Evolutionary conservation across 179 eudicot genomes (phyloP).

Genomic region (Drosera spatulata): DNA sequence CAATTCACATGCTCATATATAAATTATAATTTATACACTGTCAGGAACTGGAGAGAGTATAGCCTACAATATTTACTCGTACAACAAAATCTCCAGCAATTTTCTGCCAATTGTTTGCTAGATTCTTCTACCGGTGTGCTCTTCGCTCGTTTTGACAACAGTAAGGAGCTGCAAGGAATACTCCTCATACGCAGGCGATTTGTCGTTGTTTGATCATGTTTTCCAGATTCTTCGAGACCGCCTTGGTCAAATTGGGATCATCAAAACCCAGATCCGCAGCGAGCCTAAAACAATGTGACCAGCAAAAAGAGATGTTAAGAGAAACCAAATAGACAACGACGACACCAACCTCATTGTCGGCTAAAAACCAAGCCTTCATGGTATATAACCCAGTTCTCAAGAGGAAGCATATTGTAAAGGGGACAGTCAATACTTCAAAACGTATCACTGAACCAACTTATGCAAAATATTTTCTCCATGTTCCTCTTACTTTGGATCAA

Average conservation of each 20-base stretch:
- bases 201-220: slow-evolving; percentile 52
- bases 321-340: background rate
- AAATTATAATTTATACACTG: too few relatives aligned
- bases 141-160: too few relatives aligned
- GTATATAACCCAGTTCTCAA: too few relatives aligned
- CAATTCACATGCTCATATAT: too few relatives aligned
- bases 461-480: background rate
- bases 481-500: slow-evolving; percentile 80
- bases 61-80: too few relatives aligned
- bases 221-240: slow-evolving; percentile 75
- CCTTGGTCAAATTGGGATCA: slow-evolving; percentile 75
- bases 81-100: too few relatives aligned
- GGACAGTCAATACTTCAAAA: background rate
- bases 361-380: too few relatives aligned
- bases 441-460: background rate
- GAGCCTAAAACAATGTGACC: slow-evolving; percentile 33
- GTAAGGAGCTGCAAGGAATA: too few relatives aligned
- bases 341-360: background rate
- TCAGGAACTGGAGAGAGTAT: too few relatives aligned
- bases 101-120: too few relatives aligned
- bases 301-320: background rate
- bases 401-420: too few relatives aligned
- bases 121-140: too few relatives aligned
- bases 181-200: slow-evolving; percentile 14
- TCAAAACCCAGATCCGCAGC: slow-evolving; percentile 77